A percentile compares a stretch with the other conserved stretches of the same genome.
Conservation (phyloP, 1,284 basidiomycete genomes). For the Grifola frondosa region DNA sequence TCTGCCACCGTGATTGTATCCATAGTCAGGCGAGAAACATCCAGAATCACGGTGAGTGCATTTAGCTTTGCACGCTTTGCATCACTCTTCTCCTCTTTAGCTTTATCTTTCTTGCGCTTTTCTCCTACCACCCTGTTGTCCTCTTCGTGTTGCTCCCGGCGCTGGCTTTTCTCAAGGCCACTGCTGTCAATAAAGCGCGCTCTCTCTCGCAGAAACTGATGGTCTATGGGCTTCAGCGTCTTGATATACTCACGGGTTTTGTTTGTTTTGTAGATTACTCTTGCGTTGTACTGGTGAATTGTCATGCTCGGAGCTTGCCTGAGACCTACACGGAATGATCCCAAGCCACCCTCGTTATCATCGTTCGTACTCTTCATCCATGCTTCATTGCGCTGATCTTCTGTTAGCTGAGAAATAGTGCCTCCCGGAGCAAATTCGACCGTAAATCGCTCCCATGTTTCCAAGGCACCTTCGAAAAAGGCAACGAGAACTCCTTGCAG, state of each 20-base stretch:
- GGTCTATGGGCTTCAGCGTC: background rate
- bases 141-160: background rate
- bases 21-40: background rate
- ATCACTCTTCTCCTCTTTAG: background rate
- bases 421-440: background rate
- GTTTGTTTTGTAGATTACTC: conserved; percentile 4
- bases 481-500: background rate
- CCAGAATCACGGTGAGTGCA: background rate
- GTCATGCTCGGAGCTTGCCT: conserved; percentile 4
- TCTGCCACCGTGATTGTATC: background rate
- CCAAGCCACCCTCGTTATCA: conserved; percentile 1
- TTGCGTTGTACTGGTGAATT: conserved; percentile 7
- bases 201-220: background rate
- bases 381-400: background rate
- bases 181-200: conserved; percentile 1
- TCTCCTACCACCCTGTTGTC: background rate
- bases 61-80: background rate
- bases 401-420: background rate
- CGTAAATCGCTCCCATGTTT: background rate
- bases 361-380: conserved; percentile 1
- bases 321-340: background rate
- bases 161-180: background rate
- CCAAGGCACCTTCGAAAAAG: background rate
- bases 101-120: background rate
- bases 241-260: conserved; percentile 1